A percentile compares a stretch with the other conserved stretches of the same genome.
phyloP scores from a whole-genome alignment of 495 filamentous ascomycete species.

The Polyplosphaeria fusca region DNA sequence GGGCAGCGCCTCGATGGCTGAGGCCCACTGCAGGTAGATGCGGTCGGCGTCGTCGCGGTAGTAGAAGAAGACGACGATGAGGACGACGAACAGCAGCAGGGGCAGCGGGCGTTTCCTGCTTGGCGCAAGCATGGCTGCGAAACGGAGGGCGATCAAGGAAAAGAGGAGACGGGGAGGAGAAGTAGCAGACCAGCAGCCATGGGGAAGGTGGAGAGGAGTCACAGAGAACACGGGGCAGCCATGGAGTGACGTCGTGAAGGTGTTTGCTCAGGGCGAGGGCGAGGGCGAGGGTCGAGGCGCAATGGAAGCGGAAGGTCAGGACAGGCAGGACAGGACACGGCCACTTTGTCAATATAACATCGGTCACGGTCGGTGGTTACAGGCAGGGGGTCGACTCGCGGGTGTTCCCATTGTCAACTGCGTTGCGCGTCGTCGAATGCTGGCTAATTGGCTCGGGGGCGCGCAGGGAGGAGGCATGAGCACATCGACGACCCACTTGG shows the following conservation, averaged over 20 bases:
- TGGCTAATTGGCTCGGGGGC: too few species aligned
- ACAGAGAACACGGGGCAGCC: too few species aligned
- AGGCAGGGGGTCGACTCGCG: not conserved
- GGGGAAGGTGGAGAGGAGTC: not conserved
- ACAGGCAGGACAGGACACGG: too few species aligned
- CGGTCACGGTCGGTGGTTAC: not conserved
- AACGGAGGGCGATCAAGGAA: not conserved
- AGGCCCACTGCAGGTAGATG: conserved; percentile 15
- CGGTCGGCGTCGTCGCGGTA: conserved; percentile 12
- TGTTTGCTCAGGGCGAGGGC: too few species aligned
- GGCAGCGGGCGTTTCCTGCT: conserved; percentile 17
- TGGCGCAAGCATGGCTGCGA: conserved; percentile 22
- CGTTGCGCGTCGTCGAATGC: too few species aligned
- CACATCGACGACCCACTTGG: too few species aligned
- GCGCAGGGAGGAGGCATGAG: too few species aligned
- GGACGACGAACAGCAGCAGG: conserved; percentile 11
- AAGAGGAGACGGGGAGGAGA: not conserved
- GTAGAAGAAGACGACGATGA: conserved; percentile 25
- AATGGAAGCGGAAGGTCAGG: too few species aligned
- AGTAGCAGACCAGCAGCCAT: not conserved
- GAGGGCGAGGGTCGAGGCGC: too few species aligned
- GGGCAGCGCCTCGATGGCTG: conserved; percentile 1
- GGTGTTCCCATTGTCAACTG: too few species aligned
- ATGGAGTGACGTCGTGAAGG: too few species aligned
- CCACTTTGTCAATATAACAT: too few species aligned